These are phyloP conservation scores for Polyporus arcularius DNA, from an alignment of 768 basidiomycete genomes.

Conservation along the genomic window DNA sequence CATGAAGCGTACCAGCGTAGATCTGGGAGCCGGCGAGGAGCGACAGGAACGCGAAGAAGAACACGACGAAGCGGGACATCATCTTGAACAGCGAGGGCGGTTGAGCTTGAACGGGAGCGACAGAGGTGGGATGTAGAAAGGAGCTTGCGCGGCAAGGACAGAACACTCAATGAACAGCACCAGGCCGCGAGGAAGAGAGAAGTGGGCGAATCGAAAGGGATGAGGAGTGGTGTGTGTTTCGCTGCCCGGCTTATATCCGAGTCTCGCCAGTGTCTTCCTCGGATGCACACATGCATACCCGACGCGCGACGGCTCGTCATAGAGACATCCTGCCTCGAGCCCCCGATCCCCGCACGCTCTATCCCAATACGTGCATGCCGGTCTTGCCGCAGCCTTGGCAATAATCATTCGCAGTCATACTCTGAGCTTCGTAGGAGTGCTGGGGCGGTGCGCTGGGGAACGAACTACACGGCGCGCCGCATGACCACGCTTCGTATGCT, in stretches of 20 bases:
- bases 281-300: neutral
- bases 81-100: neutral
- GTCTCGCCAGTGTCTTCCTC: neutral
- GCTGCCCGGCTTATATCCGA: neutral
- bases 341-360: neutral
- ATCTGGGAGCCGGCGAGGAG: conserved; percentile 16
- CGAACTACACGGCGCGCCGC: neutral
- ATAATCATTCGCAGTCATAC: neutral
- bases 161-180: conserved; percentile 2
- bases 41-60: conserved; percentile 10
- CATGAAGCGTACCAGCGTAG: conserved; percentile 7
- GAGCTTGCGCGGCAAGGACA: neutral
- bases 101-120: neutral
- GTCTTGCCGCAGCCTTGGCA: neutral
- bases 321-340: neutral
- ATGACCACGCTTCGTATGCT: neutral
- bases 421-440: neutral
- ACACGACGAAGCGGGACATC: conserved; percentile 9
- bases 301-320: neutral
- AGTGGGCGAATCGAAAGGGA: neutral
- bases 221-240: neutral
- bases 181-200: conserved; percentile 3
- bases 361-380: neutral
- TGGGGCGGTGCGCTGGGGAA: neutral
- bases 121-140: too few species aligned